Evolutionary conservation across 1,284 basidiomycete genomes (phyloP).

Genomic region (Stygiomarasmius scandens): DNA sequence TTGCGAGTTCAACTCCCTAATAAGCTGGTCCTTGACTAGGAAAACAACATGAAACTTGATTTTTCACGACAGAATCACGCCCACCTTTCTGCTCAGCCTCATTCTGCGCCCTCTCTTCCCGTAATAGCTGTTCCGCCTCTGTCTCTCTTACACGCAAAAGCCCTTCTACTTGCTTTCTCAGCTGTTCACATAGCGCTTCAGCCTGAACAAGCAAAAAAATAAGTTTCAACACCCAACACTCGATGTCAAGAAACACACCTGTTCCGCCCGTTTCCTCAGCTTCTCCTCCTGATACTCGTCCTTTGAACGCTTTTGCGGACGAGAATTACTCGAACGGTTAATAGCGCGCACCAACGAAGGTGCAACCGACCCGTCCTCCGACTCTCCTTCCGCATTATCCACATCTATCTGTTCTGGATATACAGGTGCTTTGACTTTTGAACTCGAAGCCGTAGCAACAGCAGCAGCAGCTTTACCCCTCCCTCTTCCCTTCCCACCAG

Average conservation of each 20-base stretch:
- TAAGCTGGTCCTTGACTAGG: conserved; percentile 58
- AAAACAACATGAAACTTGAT: background rate
- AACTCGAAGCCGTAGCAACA: background rate
- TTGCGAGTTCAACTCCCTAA: conserved; percentile 59
- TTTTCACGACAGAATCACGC: conserved; percentile 1
- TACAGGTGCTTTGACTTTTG: background rate
- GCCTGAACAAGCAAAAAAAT: conserved; percentile 31
- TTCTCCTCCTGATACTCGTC: conserved; percentile 5
- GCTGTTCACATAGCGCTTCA: conserved; percentile 46
- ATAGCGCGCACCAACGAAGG: background rate
- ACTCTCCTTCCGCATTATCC: background rate
- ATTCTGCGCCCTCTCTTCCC: conserved; percentile 48
- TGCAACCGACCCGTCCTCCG: conserved; percentile 1
- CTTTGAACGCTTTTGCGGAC: background rate
- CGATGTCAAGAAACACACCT: conserved; percentile 1
- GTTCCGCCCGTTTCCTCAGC: conserved; percentile 1
- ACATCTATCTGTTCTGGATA: background rate
- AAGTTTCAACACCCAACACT: background rate
- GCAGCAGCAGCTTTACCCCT: no score
- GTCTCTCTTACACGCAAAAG: conserved; percentile 56
- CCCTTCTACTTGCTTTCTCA: conserved; percentile 60
- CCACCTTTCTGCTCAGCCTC: conserved; percentile 55
- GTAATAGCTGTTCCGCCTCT: conserved; percentile 60
- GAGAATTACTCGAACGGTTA: background rate
- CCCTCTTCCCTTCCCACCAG: conserved; percentile 7